A percentile compares a stretch with the other conserved stretches of the same genome.
Evolutionary conservation across 148 eudicot species (phyloP).

Genomic region (Amaranthus palmeri): DNA sequence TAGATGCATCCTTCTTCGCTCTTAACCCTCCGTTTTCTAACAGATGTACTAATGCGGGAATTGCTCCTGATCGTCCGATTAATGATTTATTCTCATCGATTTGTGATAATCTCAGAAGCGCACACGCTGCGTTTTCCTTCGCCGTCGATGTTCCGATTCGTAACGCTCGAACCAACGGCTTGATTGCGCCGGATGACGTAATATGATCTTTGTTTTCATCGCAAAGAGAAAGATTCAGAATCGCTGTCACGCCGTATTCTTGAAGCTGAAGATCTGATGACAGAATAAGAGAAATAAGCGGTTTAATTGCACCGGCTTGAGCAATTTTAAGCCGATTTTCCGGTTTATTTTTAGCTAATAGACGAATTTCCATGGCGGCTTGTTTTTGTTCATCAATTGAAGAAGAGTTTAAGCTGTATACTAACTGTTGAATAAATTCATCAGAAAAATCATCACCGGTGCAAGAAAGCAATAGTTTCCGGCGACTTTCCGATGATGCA

Average conservation of each 20-base stretch:
- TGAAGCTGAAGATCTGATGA: conserved; percentile 58
- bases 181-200: conserved; percentile 54
- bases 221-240: conserved; percentile 72
- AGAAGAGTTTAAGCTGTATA: conserved; percentile 44
- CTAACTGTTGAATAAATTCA: conserved; percentile 51
- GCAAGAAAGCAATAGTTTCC: conserved; percentile 45
- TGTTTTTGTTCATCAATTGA: conserved; percentile 57
- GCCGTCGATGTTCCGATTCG: conserved; percentile 58
- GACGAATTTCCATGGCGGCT: conserved; percentile 70
- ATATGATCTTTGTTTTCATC: conserved; percentile 73
- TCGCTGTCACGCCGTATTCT: conserved; percentile 83
- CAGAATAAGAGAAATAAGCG: conserved; percentile 48
- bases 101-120: conserved; percentile 66
- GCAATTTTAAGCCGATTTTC: conserved; percentile 79
- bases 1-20: conserved; percentile 83
- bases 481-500: conserved; percentile 47
- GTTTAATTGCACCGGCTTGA: conserved; percentile 63
- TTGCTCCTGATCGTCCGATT: conserved; percentile 81
- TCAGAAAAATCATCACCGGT: conserved; percentile 52
- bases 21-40: conserved; percentile 56
- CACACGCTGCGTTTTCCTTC: conserved; percentile 81
- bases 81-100: conserved; percentile 49
- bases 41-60: conserved; percentile 54
- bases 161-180: conserved; percentile 53
- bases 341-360: conserved; percentile 72